phyloP scores from a whole-genome alignment of 257 asterid species.

The Coffea eugenioides region DNA sequence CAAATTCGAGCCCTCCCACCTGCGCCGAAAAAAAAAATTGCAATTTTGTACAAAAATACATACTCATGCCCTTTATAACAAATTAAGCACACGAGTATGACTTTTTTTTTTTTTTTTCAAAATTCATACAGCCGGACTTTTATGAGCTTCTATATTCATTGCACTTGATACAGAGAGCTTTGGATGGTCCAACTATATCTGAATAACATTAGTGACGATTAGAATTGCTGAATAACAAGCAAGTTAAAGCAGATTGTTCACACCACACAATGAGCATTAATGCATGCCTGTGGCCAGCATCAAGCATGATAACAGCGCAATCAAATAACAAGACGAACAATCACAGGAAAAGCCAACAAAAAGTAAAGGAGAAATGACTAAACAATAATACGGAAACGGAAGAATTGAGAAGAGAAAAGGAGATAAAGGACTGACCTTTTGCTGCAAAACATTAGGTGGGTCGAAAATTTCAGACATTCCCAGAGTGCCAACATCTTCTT shows the following conservation, averaged over 20 bases:
- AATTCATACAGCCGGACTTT: neutral
- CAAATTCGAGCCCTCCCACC: neutral
- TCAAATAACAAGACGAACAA: slow-evolving; percentile 11
- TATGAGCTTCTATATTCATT: neutral
- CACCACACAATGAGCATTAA: neutral
- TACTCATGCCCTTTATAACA: neutral
- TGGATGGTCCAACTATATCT: neutral
- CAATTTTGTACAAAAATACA: neutral
- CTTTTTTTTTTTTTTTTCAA: too few species aligned
- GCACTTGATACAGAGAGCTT: neutral
- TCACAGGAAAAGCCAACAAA: slow-evolving; percentile 19
- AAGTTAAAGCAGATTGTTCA: neutral
- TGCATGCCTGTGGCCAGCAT: slow-evolving; percentile 1
- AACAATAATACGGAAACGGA: too few species aligned
- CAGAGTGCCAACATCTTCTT: too few species aligned
- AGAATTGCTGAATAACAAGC: neutral
- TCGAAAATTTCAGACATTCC: too few species aligned
- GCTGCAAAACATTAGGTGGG: too few species aligned
- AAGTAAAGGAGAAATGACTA: too few species aligned
- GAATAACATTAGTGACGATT: neutral
- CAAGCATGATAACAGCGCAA: slow-evolving; percentile 20
- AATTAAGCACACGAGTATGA: too few species aligned
- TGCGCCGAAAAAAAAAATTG: neutral
- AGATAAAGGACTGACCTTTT: too few species aligned
- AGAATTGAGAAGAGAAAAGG: too few species aligned